Percentiles rank a stretch among this genome's conserved stretches.
These are phyloP conservation scores for Daphne laureola DNA, from an alignment of 441 rosid species.

Conservation along the genomic window DNA sequence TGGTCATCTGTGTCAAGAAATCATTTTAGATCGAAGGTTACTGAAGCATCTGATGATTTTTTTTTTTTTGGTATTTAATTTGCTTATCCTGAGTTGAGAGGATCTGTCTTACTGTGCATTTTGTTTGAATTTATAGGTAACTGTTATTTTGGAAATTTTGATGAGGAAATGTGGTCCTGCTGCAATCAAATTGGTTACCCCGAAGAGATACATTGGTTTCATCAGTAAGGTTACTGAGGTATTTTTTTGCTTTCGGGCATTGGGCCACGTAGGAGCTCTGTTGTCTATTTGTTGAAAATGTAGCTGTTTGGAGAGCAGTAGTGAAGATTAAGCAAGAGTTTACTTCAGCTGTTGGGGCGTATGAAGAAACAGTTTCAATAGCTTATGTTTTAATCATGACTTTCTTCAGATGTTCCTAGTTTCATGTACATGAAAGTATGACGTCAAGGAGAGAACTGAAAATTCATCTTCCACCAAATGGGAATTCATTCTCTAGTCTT, in stretches of 20 bases:
- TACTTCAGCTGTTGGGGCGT: too few relatives aligned
- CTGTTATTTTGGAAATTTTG: constrained; percentile 76
- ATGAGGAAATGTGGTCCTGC: constrained; percentile 77
- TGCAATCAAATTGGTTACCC: constrained; percentile 53
- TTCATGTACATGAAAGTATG: too few relatives aligned
- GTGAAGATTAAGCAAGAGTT: too few relatives aligned
- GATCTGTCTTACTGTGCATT: neutral
- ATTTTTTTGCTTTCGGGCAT: neutral
- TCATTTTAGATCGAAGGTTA: constrained; percentile 80
- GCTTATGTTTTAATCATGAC: neutral
- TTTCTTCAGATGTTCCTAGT: neutral
- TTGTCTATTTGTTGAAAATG: too few relatives aligned
- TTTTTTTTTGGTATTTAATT: neutral
- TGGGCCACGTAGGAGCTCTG: too few relatives aligned
- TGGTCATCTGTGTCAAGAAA: constrained; percentile 89
- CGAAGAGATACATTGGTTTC: constrained; percentile 66
- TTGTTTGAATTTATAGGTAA: constrained; percentile 43
- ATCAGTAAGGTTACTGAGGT: constrained; percentile 73
- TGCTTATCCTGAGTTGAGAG: neutral
- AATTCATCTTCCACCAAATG: neutral
- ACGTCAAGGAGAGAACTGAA: too few relatives aligned
- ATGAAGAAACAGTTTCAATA: too few relatives aligned
- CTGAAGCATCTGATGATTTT: neutral
- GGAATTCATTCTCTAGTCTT: neutral
- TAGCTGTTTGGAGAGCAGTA: too few relatives aligned